phyloP scores from a whole-genome alignment of 768 basidiomycete genomes.

The Termitomyces sp. region DNA sequence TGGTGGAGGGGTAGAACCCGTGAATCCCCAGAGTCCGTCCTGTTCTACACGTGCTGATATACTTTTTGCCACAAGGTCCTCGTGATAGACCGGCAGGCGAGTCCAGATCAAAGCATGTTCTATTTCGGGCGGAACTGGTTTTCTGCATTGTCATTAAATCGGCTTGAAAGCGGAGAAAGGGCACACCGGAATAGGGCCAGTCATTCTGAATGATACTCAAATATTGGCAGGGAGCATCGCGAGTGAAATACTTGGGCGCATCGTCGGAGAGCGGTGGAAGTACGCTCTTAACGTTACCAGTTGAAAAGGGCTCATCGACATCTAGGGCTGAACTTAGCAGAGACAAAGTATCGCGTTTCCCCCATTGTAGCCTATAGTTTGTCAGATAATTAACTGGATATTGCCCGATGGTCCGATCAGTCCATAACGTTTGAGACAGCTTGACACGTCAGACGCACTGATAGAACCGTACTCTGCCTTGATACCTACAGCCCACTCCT shows the following conservation, averaged over 20 bases:
- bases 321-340: constrained; percentile 53
- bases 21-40: constrained; percentile 83
- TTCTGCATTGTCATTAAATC: constrained; percentile 25
- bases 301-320: constrained; percentile 8
- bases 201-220: constrained; percentile 76
- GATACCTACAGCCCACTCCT: constrained; percentile 50
- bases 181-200: constrained; percentile 82
- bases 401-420: not conserved
- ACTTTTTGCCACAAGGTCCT: constrained; percentile 42
- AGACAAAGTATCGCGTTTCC: constrained; percentile 57
- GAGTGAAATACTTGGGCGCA: constrained; percentile 58
- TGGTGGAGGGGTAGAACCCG: constrained; percentile 48
- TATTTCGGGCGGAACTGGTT: constrained; percentile 58
- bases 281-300: constrained; percentile 3
- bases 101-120: constrained; percentile 81
- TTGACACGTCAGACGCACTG: constrained; percentile 33
- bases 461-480: constrained; percentile 57
- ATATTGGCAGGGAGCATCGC: constrained; percentile 49
- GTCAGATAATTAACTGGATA: constrained; percentile 63
- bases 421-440: not conserved
- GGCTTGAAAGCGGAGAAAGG: not conserved
- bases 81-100: constrained; percentile 63
- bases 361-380: constrained; percentile 71
- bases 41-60: constrained; percentile 56
- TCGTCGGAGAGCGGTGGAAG: constrained; percentile 26